phyloP scores from a whole-genome alignment of 2,329 filamentous ascomycete species.

The Anthostomella pinea region DNA sequence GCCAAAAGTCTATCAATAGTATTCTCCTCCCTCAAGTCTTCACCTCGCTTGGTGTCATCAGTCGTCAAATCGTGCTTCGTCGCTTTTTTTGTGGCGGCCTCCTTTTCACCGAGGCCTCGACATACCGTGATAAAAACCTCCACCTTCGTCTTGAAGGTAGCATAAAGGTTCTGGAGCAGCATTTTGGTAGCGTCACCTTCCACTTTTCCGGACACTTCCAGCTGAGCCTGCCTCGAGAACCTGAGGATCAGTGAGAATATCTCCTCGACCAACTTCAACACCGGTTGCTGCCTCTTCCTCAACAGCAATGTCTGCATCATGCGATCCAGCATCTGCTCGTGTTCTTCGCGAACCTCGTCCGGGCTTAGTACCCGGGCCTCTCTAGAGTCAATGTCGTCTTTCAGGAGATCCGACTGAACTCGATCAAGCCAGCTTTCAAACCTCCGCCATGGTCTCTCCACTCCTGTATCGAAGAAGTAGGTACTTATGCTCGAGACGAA shows the following conservation, averaged over 20 bases:
- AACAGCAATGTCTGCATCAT: constrained; percentile 74
- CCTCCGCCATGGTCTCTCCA: constrained; percentile 67
- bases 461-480: constrained; percentile 78
- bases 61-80: constrained; percentile 23
- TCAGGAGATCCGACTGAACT: constrained; percentile 57
- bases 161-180: constrained; percentile 51
- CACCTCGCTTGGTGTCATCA: constrained; percentile 37
- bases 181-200: constrained; percentile 25
- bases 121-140: constrained; percentile 73
- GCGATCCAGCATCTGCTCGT: constrained; percentile 70
- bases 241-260: constrained; percentile 70
- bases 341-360: constrained; percentile 63
- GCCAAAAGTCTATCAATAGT: constrained; percentile 66
- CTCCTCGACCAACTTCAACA: constrained; percentile 70
- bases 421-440: constrained; percentile 66
- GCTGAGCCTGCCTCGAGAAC: constrained; percentile 57
- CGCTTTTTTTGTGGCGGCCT: constrained; percentile 39
- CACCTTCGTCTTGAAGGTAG: constrained; percentile 67
- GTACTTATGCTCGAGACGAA: constrained; percentile 70
- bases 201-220: constrained; percentile 37
- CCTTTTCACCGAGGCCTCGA: constrained; percentile 64
- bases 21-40: constrained; percentile 46
- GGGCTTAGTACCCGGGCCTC: constrained; percentile 50
- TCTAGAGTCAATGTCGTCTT: constrained; percentile 32
- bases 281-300: constrained; percentile 69